These are phyloP conservation scores for Mortierella sp. DNA, from an alignment of 371 early-diverging fungal genomes.

Conservation along the genomic window DNA sequence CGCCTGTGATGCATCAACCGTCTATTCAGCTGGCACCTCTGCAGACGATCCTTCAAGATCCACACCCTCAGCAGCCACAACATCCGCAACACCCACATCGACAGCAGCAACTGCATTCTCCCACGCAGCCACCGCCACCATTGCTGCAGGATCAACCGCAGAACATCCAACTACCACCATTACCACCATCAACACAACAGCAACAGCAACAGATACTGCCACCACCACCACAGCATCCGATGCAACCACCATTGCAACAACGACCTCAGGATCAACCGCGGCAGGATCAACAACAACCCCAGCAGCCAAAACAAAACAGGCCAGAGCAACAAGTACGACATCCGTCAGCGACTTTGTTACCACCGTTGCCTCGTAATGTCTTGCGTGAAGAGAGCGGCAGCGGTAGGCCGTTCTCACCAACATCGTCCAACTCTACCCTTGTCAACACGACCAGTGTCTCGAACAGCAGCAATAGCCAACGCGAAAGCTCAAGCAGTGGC, in stretches of 20 bases:
- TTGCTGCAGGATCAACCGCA: neutral
- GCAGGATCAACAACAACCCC: conserved; percentile 7
- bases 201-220: conserved; percentile 9
- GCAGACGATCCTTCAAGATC: conserved; percentile 16
- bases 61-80: conserved; percentile 17
- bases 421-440: conserved; percentile 33
- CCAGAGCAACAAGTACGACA: conserved; percentile 7
- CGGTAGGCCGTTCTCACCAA: conserved; percentile 25
- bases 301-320: conserved; percentile 7
- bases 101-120: conserved; percentile 1
- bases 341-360: conserved; percentile 18
- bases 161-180: neutral
- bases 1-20: conserved; percentile 1
- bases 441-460: conserved; percentile 20
- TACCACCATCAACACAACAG: neutral
- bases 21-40: conserved; percentile 11
- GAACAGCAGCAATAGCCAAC: conserved; percentile 21
- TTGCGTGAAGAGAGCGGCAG: conserved; percentile 11
- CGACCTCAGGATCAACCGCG: conserved; percentile 7
- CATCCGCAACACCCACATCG: conserved; percentile 3
- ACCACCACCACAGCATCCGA: conserved; percentile 15
- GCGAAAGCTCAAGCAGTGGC: conserved; percentile 16
- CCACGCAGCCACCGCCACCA: too few relatives aligned
- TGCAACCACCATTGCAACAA: neutral
- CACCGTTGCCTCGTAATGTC: conserved; percentile 24